A percentile compares a stretch with the other conserved stretches of the same genome.
Conservation (phyloP, 495 filamentous ascomycete species). For the Aspergillus campestris region DNA sequence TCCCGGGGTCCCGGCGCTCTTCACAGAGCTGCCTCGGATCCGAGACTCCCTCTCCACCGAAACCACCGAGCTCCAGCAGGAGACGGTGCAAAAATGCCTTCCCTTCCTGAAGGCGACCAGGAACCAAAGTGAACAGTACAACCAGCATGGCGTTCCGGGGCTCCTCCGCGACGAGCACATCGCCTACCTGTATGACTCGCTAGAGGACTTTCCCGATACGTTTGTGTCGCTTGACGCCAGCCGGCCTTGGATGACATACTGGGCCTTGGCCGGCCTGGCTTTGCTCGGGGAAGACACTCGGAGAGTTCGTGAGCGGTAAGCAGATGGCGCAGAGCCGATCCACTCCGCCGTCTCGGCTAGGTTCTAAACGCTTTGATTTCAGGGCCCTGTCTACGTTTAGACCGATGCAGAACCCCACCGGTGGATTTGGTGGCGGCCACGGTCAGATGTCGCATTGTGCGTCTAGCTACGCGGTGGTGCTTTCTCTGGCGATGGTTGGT, state of each 20-base stretch:
- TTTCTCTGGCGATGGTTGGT: slow-evolving; percentile 69
- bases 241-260: slow-evolving; percentile 90
- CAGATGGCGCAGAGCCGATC: background rate
- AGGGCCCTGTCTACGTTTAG: slow-evolving; percentile 62
- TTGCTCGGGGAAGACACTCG: slow-evolving; percentile 70
- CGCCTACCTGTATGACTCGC: slow-evolving; percentile 58
- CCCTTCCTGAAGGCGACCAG: slow-evolving; percentile 49
- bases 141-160: slow-evolving; percentile 61
- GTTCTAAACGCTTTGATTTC: slow-evolving; percentile 5
- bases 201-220: slow-evolving; percentile 54
- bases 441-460: slow-evolving; percentile 83
- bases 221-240: slow-evolving; percentile 71
- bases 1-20: slow-evolving; percentile 53
- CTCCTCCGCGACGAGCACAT: slow-evolving; percentile 65
- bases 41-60: slow-evolving; percentile 60
- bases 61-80: slow-evolving; percentile 57
- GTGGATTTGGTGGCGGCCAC: slow-evolving; percentile 92
- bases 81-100: slow-evolving; percentile 59
- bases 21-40: slow-evolving; percentile 53
- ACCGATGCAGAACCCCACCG: slow-evolving; percentile 70
- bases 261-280: slow-evolving; percentile 66
- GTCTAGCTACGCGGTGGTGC: slow-evolving; percentile 73
- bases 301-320: slow-evolving; percentile 55
- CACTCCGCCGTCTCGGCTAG: background rate
- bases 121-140: slow-evolving; percentile 42